Base-by-base conservation (phyloP, 176 grass and related monocot genomes). In the Typha latifolia region DNA sequence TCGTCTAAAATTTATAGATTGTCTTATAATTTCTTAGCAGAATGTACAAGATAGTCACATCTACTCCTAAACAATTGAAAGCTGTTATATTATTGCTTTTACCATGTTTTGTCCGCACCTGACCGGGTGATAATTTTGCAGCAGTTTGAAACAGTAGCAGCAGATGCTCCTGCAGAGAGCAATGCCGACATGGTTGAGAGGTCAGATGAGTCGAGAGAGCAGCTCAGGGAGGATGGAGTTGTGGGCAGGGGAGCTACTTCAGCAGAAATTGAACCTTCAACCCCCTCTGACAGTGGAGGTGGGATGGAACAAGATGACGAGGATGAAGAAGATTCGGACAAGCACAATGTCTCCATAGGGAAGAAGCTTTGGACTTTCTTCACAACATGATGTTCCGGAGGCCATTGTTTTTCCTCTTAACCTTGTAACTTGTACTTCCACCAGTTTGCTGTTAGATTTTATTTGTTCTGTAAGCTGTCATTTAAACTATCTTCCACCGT, bases 341-440 rank as follows among this genome's bases (percentile, higher is more conserved):
- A 74, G 69, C 80, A 81, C 49, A 80, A 80, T 50, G 74, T 59
- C n/a, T 93, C 94, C 1, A 87, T 99, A 20, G 69, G 89, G 63
- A 99, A 93, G 70, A 87, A 89, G 31, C 48, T 99, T 43, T 93
- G 94, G 94, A 85, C 86, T 74, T 97, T 97, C 83, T 86, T 97
- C 72, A 92, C 94, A 12, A 90, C 89, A 85, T 97, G 75, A 48
- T 47, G 76, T 64, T 11, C 20, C 53, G n/a, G 16, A 59, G 10
- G 20, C 53, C 53, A 22, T 59, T 21, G 18, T 12, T 57, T 57
- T 11, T 20, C 53, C 53, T 57, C 16, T 57, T 20, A 57, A 57
- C 18, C 53, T 20, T 8, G 53, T 19, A 57, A 57, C 14, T 55
- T 55, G 3, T 55, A 53, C 14, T n/a, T n/a, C 51, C 14, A 6